Evolutionary conservation across 225 moss, liverwort and hornwort genomes (phyloP).

Genomic region (Climacium dendroides): DNA sequence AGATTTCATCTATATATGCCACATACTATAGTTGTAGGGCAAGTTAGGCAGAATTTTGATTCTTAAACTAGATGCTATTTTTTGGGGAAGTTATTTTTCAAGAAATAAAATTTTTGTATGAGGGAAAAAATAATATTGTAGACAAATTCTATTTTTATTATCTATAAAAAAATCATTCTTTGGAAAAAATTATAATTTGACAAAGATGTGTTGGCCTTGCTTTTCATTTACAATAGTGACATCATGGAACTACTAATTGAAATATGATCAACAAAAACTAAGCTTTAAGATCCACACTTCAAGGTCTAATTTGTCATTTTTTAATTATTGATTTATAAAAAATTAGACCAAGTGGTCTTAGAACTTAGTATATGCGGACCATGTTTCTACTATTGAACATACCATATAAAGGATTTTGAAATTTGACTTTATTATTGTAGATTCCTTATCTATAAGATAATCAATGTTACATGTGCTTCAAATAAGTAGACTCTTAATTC

Average conservation of each 20-base stretch:
- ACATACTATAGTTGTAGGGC: background rate
- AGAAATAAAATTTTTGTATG: background rate
- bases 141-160: background rate
- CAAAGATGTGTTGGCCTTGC: fast-evolving
- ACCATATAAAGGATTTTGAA: background rate
- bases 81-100: background rate
- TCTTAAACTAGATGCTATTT: background rate
- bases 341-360: background rate
- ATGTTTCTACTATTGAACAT: background rate
- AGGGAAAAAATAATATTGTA: background rate
- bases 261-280: fast-evolving
- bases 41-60: background rate
- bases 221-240: background rate
- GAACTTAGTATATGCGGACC: background rate
- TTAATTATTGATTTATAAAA: background rate
- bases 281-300: background rate
- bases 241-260: too few species aligned
- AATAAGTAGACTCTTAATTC: background rate
- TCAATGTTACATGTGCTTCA: background rate
- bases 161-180: background rate
- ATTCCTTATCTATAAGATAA: background rate
- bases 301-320: background rate
- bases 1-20: background rate
- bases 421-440: background rate
- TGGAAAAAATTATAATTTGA: background rate